Evolutionary conservation across 2,329 filamentous ascomycete genomes (phyloP).

Genomic region (Trichophyton rubrum): DNA sequence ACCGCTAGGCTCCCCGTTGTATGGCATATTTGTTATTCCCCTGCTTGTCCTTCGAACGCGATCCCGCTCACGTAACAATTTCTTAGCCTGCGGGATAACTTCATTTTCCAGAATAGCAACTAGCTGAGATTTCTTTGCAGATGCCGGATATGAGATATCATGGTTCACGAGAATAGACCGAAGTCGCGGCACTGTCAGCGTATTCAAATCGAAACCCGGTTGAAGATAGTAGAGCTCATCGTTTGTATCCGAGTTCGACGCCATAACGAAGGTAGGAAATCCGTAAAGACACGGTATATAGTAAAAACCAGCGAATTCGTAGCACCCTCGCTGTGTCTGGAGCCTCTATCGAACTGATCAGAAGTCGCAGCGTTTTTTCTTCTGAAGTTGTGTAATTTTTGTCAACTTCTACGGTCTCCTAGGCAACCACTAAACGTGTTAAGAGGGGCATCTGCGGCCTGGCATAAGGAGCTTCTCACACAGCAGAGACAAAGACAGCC

Average conservation of each 20-base stretch:
- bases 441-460: not conserved
- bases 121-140: conserved; percentile 82
- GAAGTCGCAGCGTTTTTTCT: not conserved
- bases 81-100: conserved; percentile 64
- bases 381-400: not conserved
- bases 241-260: conserved; percentile 7
- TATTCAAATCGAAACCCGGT: conserved; percentile 69
- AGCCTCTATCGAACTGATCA: not conserved
- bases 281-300: not conserved
- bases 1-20: conserved; percentile 53
- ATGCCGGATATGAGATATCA: conserved; percentile 71
- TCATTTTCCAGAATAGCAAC: conserved; percentile 71
- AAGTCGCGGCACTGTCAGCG: conserved; percentile 74
- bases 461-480: not conserved
- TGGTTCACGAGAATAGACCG: conserved; percentile 86
- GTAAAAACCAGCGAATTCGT: too few relatives aligned
- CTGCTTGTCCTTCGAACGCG: conserved; percentile 73
- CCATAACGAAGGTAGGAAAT: conserved; percentile 19
- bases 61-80: conserved; percentile 61
- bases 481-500: not conserved
- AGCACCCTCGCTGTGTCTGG: too few relatives aligned
- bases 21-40: conserved; percentile 60
- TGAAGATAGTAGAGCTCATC: conserved; percentile 72
- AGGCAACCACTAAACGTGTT: conserved; percentile 22
- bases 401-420: conserved; percentile 21